Percentiles rank a stretch among this genome's conserved stretches.
Conservation (phyloP, 1,284 basidiomycete species). For the Malassezia furfur region DNA sequence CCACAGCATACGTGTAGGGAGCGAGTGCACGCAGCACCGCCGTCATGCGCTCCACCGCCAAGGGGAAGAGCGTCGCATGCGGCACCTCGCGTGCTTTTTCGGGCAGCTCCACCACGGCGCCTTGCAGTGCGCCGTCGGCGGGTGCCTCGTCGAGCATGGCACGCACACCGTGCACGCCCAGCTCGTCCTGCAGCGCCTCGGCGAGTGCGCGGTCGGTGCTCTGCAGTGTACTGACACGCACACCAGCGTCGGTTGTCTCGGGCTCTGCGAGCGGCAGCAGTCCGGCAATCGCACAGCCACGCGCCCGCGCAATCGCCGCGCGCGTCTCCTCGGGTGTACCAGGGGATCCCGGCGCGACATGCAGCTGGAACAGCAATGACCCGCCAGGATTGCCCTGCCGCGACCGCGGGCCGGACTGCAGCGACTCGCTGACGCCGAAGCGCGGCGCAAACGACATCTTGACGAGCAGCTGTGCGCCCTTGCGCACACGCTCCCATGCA, state of each 20-base stretch:
- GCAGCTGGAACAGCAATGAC: slow-evolving; percentile 6
- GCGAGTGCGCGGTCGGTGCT: neutral
- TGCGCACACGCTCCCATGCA: neutral
- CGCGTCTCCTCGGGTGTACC: slow-evolving; percentile 1
- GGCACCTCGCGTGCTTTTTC: neutral
- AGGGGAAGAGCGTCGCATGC: slow-evolving; percentile 14
- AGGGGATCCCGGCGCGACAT: neutral
- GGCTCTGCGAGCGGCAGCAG: slow-evolving; percentile 4
- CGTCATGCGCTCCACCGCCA: neutral
- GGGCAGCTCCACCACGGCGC: slow-evolving; percentile 8
- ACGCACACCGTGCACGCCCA: neutral
- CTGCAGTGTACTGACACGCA: neutral
- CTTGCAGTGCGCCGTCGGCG: neutral
- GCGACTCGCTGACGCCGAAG: slow-evolving; percentile 7
- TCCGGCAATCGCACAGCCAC: slow-evolving; percentile 3
- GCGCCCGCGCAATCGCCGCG: slow-evolving; percentile 4
- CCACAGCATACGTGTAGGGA: slow-evolving; percentile 1
- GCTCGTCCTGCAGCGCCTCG: neutral
- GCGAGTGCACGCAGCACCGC: neutral
- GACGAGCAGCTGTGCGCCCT: slow-evolving; percentile 4
- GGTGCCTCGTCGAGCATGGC: neutral
- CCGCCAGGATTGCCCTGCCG: slow-evolving; percentile 14
- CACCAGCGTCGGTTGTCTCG: neutral
- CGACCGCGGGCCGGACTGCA: slow-evolving; percentile 13
- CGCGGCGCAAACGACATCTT: slow-evolving; percentile 14